Percentiles rank a stretch among this genome's conserved stretches.
phyloP scores from a whole-genome alignment of 2,329 filamentous ascomycete genomes.

The Botrytis squamosa region DNA sequence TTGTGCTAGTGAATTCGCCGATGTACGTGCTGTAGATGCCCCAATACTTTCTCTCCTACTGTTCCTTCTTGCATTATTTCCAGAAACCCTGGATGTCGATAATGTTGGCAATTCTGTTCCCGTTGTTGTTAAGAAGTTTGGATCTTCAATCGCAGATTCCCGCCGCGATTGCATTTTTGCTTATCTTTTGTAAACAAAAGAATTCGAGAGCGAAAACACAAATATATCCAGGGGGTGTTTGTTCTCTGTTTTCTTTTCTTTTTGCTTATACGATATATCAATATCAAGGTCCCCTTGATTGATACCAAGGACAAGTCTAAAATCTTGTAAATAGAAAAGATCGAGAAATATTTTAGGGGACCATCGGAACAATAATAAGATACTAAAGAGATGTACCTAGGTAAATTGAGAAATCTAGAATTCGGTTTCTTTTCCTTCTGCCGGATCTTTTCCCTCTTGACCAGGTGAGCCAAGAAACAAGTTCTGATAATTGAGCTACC shows the following conservation, averaged over 20 bases:
- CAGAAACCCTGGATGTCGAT: conserved; percentile 1
- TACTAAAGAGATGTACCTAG: neutral
- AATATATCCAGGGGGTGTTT: neutral
- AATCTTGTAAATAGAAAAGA: neutral
- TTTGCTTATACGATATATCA: too few relatives aligned
- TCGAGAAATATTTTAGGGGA: neutral
- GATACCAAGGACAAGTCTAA: neutral
- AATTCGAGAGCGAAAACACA: neutral
- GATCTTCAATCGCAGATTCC: conserved; percentile 3
- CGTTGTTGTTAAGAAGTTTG: conserved; percentile 13
- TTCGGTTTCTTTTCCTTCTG: neutral
- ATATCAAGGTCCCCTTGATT: neutral
- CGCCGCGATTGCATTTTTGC: conserved; percentile 17
- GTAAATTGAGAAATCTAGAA: neutral
- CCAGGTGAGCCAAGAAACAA: conserved; percentile 3
- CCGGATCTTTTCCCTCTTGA: neutral
- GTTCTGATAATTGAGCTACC: neutral
- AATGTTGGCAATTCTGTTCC: conserved; percentile 4
- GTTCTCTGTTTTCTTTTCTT: neutral
- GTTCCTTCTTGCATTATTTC: neutral
- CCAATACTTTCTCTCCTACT: conserved; percentile 13
- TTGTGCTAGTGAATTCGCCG: conserved; percentile 10
- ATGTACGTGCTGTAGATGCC: conserved; percentile 3
- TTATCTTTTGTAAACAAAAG: conserved; percentile 3
- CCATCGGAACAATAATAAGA: neutral